These are phyloP conservation scores for Rubroboletus satanas DNA, from an alignment of 768 basidiomycete species.

Conservation along the genomic window DNA sequence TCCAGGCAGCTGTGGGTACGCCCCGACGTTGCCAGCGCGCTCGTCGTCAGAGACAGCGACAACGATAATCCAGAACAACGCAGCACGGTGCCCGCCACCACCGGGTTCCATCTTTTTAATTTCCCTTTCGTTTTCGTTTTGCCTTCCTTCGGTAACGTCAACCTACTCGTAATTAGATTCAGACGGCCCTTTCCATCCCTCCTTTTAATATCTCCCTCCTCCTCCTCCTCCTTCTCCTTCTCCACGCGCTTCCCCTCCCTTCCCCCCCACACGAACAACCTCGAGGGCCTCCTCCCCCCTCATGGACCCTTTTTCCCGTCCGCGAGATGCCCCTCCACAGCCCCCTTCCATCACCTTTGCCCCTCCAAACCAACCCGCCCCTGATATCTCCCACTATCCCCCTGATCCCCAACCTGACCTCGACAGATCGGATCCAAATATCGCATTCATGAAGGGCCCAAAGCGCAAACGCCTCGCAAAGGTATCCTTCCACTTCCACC, in stretches of 20 bases:
- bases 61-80: not conserved
- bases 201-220: constrained; percentile 24
- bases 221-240: not conserved
- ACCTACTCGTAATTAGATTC: constrained; percentile 25
- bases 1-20: not conserved
- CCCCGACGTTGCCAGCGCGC: constrained; percentile 5
- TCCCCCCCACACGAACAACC: not conserved
- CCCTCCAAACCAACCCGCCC: constrained; percentile 17
- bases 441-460: constrained; percentile 48
- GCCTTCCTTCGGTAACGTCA: constrained; percentile 24
- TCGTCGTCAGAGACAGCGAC: constrained; percentile 10
- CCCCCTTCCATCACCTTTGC: constrained; percentile 23
- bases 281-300: not conserved
- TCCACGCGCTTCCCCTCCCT: constrained; percentile 1
- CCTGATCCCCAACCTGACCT: constrained; percentile 19
- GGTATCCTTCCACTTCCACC: constrained; percentile 27
- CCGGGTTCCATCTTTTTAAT: constrained; percentile 10
- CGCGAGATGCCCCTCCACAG: constrained; percentile 16
- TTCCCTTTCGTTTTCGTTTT: constrained; percentile 18
- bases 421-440: constrained; percentile 31
- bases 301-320: constrained; percentile 38
- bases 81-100: not conserved
- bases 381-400: constrained; percentile 21
- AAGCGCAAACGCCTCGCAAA: constrained; percentile 54
- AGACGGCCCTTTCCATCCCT: constrained; percentile 27